Evolutionary conservation across 192 early-diverging fungal species (phyloP).

Genomic region (Coemansia biformis): DNA sequence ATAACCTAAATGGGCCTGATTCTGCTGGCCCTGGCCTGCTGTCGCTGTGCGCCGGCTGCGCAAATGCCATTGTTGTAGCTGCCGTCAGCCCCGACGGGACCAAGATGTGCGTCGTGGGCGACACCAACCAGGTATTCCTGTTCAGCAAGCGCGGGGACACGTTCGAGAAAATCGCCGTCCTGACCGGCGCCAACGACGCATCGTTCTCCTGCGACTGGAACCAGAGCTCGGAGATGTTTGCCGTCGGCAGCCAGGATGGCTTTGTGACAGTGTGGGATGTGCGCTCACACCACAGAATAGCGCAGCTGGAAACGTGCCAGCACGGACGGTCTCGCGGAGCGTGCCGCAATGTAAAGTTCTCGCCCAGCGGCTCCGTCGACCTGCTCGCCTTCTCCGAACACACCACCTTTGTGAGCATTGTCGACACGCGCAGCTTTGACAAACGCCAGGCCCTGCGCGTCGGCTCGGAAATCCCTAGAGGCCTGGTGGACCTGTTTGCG

Average conservation of each 20-base stretch:
- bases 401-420: conserved; percentile 71
- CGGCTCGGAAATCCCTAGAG: conserved; percentile 17
- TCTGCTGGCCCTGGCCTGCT: too few species aligned
- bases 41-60: too few species aligned
- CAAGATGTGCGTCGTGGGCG: conserved; percentile 89
- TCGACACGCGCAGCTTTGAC: conserved; percentile 85
- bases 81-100: conserved; percentile 90
- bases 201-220: conserved; percentile 96
- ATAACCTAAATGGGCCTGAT: too few species aligned
- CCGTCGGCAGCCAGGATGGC: conserved; percentile 93
- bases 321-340: conserved; percentile 59
- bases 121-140: conserved; percentile 78
- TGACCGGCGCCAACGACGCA: conserved; percentile 75
- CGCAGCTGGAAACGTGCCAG: conserved; percentile 62
- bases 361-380: conserved; percentile 83
- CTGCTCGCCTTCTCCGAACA: conserved; percentile 73
- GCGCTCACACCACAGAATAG: conserved; percentile 68
- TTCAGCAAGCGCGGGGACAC: conserved; percentile 66
- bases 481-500: conserved; percentile 7
- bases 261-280: conserved; percentile 91
- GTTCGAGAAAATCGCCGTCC: conserved; percentile 68
- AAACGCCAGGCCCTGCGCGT: conserved; percentile 77
- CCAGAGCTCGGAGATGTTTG: conserved; percentile 87
- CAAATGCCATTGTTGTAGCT: too few species aligned
- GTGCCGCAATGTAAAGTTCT: conserved; percentile 88